These are phyloP conservation scores for Schwanniomyces pseudopolymorphus DNA, from an alignment of 805 yeast genomes.

Conservation along the genomic window DNA sequence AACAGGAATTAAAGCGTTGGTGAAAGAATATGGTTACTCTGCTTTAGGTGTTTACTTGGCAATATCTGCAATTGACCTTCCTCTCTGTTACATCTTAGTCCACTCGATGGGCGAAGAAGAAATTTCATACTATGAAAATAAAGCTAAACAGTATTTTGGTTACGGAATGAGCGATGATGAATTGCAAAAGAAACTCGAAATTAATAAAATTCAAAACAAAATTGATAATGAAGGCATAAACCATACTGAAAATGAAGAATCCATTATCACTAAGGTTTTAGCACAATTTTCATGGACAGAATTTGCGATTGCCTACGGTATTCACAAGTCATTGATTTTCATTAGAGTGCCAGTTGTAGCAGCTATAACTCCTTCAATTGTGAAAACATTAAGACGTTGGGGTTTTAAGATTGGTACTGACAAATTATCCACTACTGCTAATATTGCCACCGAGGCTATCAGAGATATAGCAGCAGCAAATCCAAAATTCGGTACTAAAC, in stretches of 20 bases:
- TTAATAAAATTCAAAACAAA: conserved; percentile 28
- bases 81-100: conserved; percentile 77
- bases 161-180: conserved; percentile 50
- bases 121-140: conserved; percentile 65
- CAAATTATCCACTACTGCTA: conserved; percentile 42
- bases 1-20: conserved; percentile 58
- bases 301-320: conserved; percentile 85
- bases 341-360: conserved; percentile 89
- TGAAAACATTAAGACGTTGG: conserved; percentile 61
- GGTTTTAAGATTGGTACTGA: conserved; percentile 75
- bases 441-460: conserved; percentile 28
- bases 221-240: conserved; percentile 18
- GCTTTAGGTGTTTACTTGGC: conserved; percentile 84
- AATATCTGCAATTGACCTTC: conserved; percentile 74
- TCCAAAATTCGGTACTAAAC: conserved; percentile 53
- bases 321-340: conserved; percentile 84
- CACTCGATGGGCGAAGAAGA: conserved; percentile 86
- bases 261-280: conserved; percentile 13
- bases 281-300: conserved; percentile 67
- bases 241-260: neutral
- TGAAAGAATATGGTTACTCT: conserved; percentile 86
- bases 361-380: conserved; percentile 83
- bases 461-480: conserved; percentile 43
- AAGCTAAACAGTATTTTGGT: conserved; percentile 62
- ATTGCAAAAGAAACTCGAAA: conserved; percentile 34